A percentile compares a stretch with the other conserved stretches of the same genome.
Conservation (phyloP, 179 eudicot species). For the Silene coronaria region DNA sequence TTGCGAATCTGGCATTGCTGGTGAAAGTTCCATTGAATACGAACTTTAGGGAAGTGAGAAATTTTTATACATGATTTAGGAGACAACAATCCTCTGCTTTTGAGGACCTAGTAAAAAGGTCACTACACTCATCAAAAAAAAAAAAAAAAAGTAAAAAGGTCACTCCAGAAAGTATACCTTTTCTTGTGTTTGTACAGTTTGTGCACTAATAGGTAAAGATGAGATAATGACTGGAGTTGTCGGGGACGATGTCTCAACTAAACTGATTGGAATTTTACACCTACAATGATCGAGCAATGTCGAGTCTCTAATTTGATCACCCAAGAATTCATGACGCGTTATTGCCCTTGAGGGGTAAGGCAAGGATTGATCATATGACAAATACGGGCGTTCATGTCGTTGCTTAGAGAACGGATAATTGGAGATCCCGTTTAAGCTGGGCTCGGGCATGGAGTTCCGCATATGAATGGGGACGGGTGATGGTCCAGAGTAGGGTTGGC, state of each 20-base stretch:
- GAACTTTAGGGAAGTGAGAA: background rate
- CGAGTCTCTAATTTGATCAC: conserved; percentile 4
- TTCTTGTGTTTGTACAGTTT: background rate
- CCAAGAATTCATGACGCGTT: background rate
- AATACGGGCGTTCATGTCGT: background rate
- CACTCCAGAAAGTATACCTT: conserved; percentile 13
- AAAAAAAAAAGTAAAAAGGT: no score
- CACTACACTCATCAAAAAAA: no score
- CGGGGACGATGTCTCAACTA: conserved; percentile 14
- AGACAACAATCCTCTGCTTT: background rate
- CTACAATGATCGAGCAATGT: background rate
- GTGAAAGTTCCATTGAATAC: background rate
- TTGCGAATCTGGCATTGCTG: background rate
- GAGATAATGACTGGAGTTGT: background rate
- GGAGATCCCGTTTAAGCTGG: background rate
- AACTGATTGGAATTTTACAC: conserved; percentile 3
- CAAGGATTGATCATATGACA: conserved; percentile 9
- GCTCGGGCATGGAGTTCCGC: background rate
- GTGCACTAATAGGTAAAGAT: background rate
- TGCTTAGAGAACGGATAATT: conserved; percentile 4
- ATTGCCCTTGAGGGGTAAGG: background rate
- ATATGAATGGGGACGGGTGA: conserved; percentile 3
- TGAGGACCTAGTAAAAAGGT: no score
- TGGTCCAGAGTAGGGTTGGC: conserved; percentile 12
- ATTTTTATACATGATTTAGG: background rate